Evolutionary conservation across 768 basidiomycete species (phyloP), one percentile per base, ranked within the genome.

Genomic region (Boletus barrowsii): DNA sequence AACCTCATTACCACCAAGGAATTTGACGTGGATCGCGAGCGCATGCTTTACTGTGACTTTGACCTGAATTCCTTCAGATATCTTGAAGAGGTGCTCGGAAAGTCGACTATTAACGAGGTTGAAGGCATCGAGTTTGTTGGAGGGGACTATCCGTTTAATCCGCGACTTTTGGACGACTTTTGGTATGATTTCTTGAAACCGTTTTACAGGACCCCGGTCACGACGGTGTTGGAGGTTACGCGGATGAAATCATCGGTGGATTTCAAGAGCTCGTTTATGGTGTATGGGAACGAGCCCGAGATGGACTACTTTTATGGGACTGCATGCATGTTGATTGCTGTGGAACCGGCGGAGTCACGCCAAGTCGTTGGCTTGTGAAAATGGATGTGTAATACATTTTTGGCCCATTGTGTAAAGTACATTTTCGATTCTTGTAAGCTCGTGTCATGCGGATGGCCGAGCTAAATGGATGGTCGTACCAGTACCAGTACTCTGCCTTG

Each of bases 271-370:
- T 3, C 49, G 3, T 37, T 49, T 14, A 42, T 54, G 46, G 9
- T 35, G 1, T 55, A 53, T n/a, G 55, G 56, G 0, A 55, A 61
- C 15, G 10, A 58, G 26, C 24, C 46, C 2, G 26, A 47, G 7
- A 11, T 58, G 48, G 39, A 17, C 0, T 59, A 11, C 42, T 59
- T 59, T 49, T 59, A 62, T 15, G 61, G 57, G 24, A 54, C 49
- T 26, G 61, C 55, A 5, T 62, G 54, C 50, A 55, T 62, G 54
- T 37, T 62, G 43, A 35, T 59, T 14, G 35, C 46, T 11, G 39
- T 59, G 15, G 54, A 41, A 46, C 40, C 54, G 0, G 52, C 49
- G 0, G 54, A 40, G n/a, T 41, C 51, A 0, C 57, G 60, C 17
- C 17, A 29, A 0, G 3, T 24, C 11, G 2, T 49, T 42, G 35